phyloP scores from a whole-genome alignment of 83 land plant genomes.

The Isoetes engelmannii region DNA sequence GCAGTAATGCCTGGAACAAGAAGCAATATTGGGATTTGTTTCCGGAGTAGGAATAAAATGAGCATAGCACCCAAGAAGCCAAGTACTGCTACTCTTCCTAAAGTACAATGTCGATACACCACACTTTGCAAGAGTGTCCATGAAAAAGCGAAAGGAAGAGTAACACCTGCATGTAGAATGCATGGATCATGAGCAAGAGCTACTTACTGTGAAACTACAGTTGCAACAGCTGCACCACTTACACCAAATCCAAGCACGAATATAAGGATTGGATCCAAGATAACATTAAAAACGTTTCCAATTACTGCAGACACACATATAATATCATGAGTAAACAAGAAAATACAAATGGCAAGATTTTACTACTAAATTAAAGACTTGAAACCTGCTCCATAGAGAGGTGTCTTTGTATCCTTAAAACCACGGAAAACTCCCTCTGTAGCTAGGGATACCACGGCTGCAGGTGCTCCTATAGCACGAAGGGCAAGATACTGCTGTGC shows the following conservation, averaged over 20 bases:
- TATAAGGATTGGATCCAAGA: slow-evolving; percentile 68
- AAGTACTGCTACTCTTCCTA: not conserved
- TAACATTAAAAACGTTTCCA: slow-evolving; percentile 62
- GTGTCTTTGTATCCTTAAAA: slow-evolving; percentile 93
- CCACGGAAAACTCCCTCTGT: slow-evolving; percentile 91
- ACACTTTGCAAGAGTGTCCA: not conserved
- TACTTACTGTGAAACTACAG: slow-evolving; percentile 81
- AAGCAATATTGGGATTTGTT: not conserved
- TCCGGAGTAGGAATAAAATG: not conserved
- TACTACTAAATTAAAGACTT: no score
- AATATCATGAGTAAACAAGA: not conserved
- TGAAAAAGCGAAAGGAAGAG: not conserved
- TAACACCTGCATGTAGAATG: not conserved
- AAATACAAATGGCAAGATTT: no score
- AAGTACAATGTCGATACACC: not conserved
- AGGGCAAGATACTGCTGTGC: slow-evolving; percentile 63
- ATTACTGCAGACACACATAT: slow-evolving; percentile 36
- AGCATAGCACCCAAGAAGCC: not conserved
- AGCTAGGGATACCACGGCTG: slow-evolving; percentile 81
- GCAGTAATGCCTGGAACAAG: no score
- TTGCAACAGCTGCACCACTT: slow-evolving; percentile 85
- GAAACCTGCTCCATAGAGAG: slow-evolving; percentile 61
- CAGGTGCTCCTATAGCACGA: slow-evolving; percentile 92
- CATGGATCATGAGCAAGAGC: not conserved
- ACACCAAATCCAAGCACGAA: slow-evolving; percentile 60